These are phyloP conservation scores for Ilyonectria robusta DNA, from an alignment of 2,329 filamentous ascomycete genomes.

Conservation along the genomic window DNA sequence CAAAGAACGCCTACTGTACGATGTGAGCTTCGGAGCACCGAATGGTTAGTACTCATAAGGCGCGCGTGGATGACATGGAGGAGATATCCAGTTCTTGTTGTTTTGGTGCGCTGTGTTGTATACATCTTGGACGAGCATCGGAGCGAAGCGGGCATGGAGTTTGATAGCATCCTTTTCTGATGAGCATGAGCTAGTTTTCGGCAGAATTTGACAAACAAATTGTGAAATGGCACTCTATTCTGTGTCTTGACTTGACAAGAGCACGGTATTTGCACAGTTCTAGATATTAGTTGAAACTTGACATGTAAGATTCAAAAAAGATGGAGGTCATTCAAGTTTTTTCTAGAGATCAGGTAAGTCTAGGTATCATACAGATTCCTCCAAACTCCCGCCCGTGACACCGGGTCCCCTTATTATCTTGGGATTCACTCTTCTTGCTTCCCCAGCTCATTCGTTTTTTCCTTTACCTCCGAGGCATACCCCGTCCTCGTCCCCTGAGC, in stretches of 20 bases:
- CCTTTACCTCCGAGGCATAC: slow-evolving; percentile 86
- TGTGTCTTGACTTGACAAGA: background rate
- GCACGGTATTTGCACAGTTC: background rate
- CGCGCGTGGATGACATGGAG: background rate
- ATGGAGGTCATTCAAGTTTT: slow-evolving; percentile 47
- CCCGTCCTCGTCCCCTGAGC: slow-evolving; percentile 84
- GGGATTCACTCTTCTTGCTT: slow-evolving; percentile 32
- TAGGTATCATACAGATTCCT: slow-evolving; percentile 56
- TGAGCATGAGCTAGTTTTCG: slow-evolving; percentile 31
- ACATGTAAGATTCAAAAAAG: slow-evolving; percentile 16
- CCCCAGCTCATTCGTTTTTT: slow-evolving; percentile 40
- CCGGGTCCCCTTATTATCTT: slow-evolving; percentile 37
- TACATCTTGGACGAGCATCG: slow-evolving; percentile 15
- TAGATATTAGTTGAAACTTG: background rate
- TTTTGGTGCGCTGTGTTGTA: background rate
- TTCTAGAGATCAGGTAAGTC: slow-evolving; percentile 45
- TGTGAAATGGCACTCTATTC: background rate
- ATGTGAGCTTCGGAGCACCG: slow-evolving; percentile 47
- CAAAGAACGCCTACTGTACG: slow-evolving; percentile 48
- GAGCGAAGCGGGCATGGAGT: slow-evolving; percentile 39
- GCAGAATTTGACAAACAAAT: slow-evolving; percentile 13
- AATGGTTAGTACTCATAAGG: slow-evolving; percentile 26
- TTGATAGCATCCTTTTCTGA: slow-evolving; percentile 25
- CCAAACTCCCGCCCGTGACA: slow-evolving; percentile 42
- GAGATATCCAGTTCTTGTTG: background rate